Evolutionary conservation across 106 monocot genomes (phyloP).

Genomic region (Dendrobium nobile): DNA sequence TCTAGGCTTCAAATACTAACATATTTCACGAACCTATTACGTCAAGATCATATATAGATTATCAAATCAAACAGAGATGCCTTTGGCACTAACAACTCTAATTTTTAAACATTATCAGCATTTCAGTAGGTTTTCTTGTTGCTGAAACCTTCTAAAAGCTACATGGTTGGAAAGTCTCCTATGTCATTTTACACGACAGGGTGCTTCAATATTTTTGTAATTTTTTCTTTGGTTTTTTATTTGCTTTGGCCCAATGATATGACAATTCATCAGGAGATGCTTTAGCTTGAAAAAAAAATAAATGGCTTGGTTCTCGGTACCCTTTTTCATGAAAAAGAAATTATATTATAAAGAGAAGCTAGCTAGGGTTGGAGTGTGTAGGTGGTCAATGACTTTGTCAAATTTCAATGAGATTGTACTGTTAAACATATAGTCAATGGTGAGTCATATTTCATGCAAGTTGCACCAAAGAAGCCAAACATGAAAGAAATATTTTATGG

Average conservation of each 20-base stretch:
- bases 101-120: no score
- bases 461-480: conserved; percentile 1
- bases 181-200: neutral
- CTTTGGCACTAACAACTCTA: no score
- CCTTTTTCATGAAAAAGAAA: neutral
- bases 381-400: conserved; percentile 7
- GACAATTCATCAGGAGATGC: conserved; percentile 1
- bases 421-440: neutral
- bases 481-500: neutral
- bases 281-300: neutral
- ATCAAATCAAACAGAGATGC: no score
- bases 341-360: conserved; percentile 2
- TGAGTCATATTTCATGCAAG: neutral
- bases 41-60: no score
- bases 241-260: neutral
- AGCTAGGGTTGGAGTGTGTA: neutral
- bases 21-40: no score
- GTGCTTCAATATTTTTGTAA: neutral
- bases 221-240: neutral
- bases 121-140: neutral
- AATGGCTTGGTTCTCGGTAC: neutral
- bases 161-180: neutral
- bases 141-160: neutral
- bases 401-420: neutral
- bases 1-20: no score